These are phyloP conservation scores for Candida golubevii DNA, from an alignment of 805 yeast genomes.

Conservation along the genomic window DNA sequence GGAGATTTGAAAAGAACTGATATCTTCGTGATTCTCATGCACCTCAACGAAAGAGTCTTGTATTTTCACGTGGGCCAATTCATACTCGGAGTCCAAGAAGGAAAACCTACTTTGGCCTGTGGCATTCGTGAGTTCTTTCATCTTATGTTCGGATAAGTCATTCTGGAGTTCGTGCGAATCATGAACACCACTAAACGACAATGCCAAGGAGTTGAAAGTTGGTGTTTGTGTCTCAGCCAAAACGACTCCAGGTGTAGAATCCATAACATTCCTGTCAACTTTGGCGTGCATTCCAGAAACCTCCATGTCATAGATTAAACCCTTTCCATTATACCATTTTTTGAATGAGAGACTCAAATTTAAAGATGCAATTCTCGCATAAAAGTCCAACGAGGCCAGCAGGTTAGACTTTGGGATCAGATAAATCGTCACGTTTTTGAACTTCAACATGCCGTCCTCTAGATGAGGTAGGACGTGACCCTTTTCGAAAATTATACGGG, in stretches of 20 bases:
- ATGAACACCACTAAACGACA: constrained; percentile 22
- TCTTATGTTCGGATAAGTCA: constrained; percentile 25
- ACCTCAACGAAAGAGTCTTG: constrained; percentile 48
- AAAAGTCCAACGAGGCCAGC: constrained; percentile 20
- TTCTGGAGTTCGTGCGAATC: constrained; percentile 31
- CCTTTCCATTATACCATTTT: constrained; percentile 55
- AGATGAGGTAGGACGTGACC: constrained; percentile 40
- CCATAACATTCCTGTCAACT: constrained; percentile 15
- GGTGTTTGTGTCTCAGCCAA: constrained; percentile 26
- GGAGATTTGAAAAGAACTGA: constrained; percentile 38
- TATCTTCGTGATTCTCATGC: constrained; percentile 18
- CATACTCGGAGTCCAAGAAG: constrained; percentile 31
- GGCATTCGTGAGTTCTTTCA: constrained; percentile 12
- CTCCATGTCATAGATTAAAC: constrained; percentile 46
- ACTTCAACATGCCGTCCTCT: constrained; percentile 47
- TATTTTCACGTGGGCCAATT: constrained; percentile 39
- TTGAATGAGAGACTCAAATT: constrained; percentile 45
- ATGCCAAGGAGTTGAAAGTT: constrained; percentile 22
- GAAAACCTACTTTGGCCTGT: constrained; percentile 1
- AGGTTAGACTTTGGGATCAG: constrained; percentile 10
- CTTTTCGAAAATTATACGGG: constrained; percentile 34
- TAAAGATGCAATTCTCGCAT: constrained; percentile 39
- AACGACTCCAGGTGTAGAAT: constrained; percentile 7
- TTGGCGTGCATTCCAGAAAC: constrained; percentile 46
- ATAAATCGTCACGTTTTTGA: constrained; percentile 35